Percentiles rank a stretch among this genome's conserved stretches.
Evolutionary conservation across 1,139 yeast genomes (phyloP).

Genomic region (Blastobotrys apis): DNA sequence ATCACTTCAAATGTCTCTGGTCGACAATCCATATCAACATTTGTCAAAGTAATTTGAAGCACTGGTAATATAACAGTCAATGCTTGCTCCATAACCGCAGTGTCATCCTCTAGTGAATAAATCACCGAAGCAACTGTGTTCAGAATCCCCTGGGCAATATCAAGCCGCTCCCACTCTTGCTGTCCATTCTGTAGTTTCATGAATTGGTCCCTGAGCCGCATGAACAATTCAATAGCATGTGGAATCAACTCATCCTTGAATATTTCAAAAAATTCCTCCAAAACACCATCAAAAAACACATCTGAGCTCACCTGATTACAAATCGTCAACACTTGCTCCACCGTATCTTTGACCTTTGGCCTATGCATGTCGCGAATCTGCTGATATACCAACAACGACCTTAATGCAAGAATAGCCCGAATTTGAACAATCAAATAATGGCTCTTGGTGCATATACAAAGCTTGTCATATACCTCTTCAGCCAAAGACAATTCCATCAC

Average conservation of each 20-base stretch:
- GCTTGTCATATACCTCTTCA: neutral
- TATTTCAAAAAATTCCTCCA: slow-evolving; percentile 16
- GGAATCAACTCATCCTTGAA: slow-evolving; percentile 17
- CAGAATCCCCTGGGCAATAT: slow-evolving; percentile 14
- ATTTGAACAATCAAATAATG: slow-evolving; percentile 1
- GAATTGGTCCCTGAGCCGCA: slow-evolving; percentile 13
- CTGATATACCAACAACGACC: neutral
- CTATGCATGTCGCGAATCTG: slow-evolving; percentile 11
- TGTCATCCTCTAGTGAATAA: slow-evolving; percentile 12
- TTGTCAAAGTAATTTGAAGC: neutral
- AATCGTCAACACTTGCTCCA: slow-evolving; percentile 16
- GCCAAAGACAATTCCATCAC: neutral
- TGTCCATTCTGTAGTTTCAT: neutral
- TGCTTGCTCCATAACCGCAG: slow-evolving; percentile 10
- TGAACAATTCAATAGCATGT: slow-evolving; percentile 14
- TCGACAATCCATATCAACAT: neutral
- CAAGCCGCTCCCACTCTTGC: neutral
- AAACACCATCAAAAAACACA: slow-evolving; percentile 13
- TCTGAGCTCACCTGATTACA: slow-evolving; percentile 15
- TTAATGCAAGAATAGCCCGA: slow-evolving; percentile 6
- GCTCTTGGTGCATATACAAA: neutral
- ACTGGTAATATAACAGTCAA: slow-evolving; percentile 10
- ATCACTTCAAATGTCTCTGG: slow-evolving; percentile 1
- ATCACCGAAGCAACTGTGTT: slow-evolving; percentile 16
- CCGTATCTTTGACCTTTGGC: slow-evolving; percentile 11